Evolutionary conservation across 345 rosid genomes (phyloP), one percentile per base, ranked within the genome.

Genomic region (Eucalyptus curtisii): DNA sequence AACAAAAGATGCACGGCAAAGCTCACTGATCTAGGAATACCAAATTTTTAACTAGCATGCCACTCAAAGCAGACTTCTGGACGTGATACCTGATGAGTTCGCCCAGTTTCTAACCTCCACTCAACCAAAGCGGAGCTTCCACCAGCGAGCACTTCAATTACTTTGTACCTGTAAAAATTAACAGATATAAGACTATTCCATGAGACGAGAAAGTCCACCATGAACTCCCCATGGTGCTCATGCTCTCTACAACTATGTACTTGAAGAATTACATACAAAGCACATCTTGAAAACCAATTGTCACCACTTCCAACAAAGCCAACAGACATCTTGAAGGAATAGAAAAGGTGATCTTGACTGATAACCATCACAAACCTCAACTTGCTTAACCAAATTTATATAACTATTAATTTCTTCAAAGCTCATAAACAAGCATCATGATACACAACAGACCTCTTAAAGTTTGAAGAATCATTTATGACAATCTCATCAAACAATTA

Each of bases 71-170:
- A 31, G 25, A n/a, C 20, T 86, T 86, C 13, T 13, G 17, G 10
- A 17, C 47, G 53, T 33, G 19, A 88, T 96, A 96, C 99, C 98
- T 98, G 99, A 91, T 98, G 99, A 17, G 99, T 98, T 64, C 99
- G 99, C 37, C 99, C 99, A 24, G 99, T 98, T 93, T 97, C 99
- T 45, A 98, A 89, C 90, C 98, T 95, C 99, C 99, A 98, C 79
- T 97, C 97, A n/a, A 97, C 99, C 90, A 98, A 89, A 61, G 99
- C 96, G 13, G 94, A 95, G 88, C 93, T 96, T 79, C 99, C 98
- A 80, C 92, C 95, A 76, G 96, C 99, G 4, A 97, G 93, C 81
- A 92, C 90, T 94, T 98, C 99, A 68, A 95, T 92, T 90, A 97
- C 97, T 91, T 96, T 96, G 89, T 95, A 97, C 95, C 99, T 98